Evolutionary conservation across 148 eudicot genomes (phyloP).

Genomic region (Rhododendron ovatum): DNA sequence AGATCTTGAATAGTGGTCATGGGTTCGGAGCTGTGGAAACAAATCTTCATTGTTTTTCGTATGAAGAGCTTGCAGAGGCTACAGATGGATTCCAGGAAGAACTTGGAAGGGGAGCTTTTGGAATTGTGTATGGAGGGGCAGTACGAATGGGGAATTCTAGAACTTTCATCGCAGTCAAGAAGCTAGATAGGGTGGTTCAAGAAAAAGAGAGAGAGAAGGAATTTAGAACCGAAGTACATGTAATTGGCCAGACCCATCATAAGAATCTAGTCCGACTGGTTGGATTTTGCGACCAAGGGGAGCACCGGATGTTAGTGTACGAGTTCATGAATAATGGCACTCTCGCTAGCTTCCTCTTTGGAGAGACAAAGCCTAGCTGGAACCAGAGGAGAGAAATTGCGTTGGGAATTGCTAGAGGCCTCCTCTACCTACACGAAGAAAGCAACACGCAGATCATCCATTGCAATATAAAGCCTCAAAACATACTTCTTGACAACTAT

Average conservation of each 20-base stretch:
- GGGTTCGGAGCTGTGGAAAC: too few relatives aligned
- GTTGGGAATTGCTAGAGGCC: slow-evolving; percentile 16
- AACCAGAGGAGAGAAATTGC: slow-evolving; percentile 2
- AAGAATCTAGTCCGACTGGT: slow-evolving; percentile 9
- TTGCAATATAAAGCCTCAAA: slow-evolving; percentile 5
- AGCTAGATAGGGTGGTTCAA: neutral
- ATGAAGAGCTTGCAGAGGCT: slow-evolving; percentile 39
- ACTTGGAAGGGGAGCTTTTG: slow-evolving; percentile 20
- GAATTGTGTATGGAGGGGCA: neutral
- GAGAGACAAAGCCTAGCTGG: slow-evolving; percentile 7
- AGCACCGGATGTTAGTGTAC: slow-evolving; percentile 6
- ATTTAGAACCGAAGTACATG: slow-evolving; percentile 14
- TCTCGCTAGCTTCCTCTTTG: slow-evolving; percentile 1
- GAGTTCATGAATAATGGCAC: slow-evolving; percentile 14
- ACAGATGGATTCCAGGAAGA: slow-evolving; percentile 48
- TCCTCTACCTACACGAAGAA: slow-evolving; percentile 17
- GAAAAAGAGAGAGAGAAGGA: slow-evolving; percentile 11
- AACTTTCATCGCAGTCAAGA: slow-evolving; percentile 8
- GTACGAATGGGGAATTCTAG: neutral
- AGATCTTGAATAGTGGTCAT: neutral
- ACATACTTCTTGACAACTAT: neutral
- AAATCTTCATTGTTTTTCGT: neutral
- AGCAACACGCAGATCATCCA: slow-evolving; percentile 12
- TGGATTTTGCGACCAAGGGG: slow-evolving; percentile 12
- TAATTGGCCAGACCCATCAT: slow-evolving; percentile 14